Conservation (phyloP, 148 eudicot species). For the Beta vulgaris region DNA sequence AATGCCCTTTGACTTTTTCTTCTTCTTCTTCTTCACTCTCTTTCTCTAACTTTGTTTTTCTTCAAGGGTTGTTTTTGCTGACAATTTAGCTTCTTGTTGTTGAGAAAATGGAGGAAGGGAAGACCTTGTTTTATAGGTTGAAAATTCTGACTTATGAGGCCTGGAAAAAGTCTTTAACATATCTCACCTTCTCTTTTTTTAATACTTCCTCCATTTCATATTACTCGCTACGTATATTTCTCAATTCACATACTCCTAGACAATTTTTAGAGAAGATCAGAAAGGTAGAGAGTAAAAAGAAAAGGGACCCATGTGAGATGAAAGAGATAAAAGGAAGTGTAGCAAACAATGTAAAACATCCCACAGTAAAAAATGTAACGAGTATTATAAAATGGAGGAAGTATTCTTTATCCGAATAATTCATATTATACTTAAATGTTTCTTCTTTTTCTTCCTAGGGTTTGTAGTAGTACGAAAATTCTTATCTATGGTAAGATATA, state of each 20-base stretch:
- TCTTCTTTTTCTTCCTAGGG: constrained; percentile 3
- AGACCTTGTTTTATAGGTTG: constrained; percentile 70
- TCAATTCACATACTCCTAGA: too few species aligned
- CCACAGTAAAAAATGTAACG: too few species aligned
- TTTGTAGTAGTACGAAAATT: constrained; percentile 9
- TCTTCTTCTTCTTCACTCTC: constrained; percentile 6
- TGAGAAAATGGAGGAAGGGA: constrained; percentile 36
- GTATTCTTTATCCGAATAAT: too few species aligned
- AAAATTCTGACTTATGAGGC: constrained; percentile 30
- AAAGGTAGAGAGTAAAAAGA: too few species aligned
- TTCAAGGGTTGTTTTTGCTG: constrained; percentile 11
- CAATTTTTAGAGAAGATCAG: too few species aligned
- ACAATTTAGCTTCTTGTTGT: constrained; percentile 22
- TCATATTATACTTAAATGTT: not conserved
- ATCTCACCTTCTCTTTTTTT: constrained; percentile 27
- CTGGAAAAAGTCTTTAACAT: constrained; percentile 29
- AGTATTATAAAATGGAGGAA: too few species aligned
- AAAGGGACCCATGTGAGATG: too few species aligned
- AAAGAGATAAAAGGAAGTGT: too few species aligned
- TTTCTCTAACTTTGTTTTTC: not conserved
- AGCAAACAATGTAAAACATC: too few species aligned
- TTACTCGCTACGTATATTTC: too few species aligned
- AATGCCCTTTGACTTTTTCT: constrained; percentile 3
- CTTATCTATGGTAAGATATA: not conserved
- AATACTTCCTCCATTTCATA: too few species aligned